Evolutionary conservation across 2,329 filamentous ascomycete genomes (phyloP).

Genomic region (Shiraia sp.): DNA sequence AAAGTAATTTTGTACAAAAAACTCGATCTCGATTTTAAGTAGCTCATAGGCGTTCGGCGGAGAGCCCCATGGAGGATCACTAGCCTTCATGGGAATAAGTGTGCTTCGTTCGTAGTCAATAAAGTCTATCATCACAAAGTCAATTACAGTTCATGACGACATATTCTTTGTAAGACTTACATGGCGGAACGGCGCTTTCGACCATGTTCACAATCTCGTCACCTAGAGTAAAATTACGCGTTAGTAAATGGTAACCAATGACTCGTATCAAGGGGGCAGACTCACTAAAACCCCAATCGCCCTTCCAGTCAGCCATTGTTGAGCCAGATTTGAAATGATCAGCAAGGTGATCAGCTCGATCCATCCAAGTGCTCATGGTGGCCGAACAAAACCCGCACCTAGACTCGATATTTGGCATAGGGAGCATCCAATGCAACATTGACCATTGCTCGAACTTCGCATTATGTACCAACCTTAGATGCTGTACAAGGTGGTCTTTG

Average conservation of each 20-base stretch:
- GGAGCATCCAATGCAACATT: slow-evolving; percentile 30
- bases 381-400: slow-evolving; percentile 30
- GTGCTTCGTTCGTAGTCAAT: slow-evolving; percentile 24
- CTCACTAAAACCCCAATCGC: slow-evolving; percentile 30
- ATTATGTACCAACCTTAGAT: slow-evolving; percentile 29
- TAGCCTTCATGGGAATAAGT: slow-evolving; percentile 25
- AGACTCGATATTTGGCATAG: slow-evolving; percentile 24
- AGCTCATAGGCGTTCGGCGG: slow-evolving; percentile 32
- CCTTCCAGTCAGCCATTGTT: slow-evolving; percentile 32
- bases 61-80: slow-evolving; percentile 22
- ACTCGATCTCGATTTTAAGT: slow-evolving; percentile 28
- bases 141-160: background rate
- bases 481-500: slow-evolving; percentile 35
- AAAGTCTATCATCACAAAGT: slow-evolving; percentile 13
- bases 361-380: slow-evolving; percentile 23
- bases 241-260: background rate
- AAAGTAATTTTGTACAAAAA: slow-evolving; percentile 26
- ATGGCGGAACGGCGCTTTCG: slow-evolving; percentile 26
- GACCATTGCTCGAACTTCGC: slow-evolving; percentile 38
- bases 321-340: slow-evolving; percentile 29
- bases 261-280: background rate
- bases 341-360: slow-evolving; percentile 29
- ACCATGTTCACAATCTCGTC: slow-evolving; percentile 12
- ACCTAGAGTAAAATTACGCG: slow-evolving; percentile 7
- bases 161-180: slow-evolving; percentile 6